These are phyloP conservation scores for Marsdenia floribunda DNA, from an alignment of 257 asterid genomes.

Conservation along the genomic window DNA sequence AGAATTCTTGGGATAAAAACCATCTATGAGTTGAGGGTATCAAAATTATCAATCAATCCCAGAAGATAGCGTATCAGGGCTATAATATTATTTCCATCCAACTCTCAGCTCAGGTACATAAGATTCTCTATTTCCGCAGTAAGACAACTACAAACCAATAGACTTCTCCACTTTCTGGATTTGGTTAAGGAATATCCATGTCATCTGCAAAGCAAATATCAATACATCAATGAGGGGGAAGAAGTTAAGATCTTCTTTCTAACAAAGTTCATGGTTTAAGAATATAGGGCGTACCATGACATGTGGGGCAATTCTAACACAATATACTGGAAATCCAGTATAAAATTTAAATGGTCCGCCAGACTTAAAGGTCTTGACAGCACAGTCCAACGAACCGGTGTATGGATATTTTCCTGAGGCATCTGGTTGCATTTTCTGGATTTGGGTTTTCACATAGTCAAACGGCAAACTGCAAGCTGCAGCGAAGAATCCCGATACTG, in stretches of 20 bases:
- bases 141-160: conserved; percentile 51
- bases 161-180: conserved; percentile 62
- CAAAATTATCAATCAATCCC: conserved; percentile 12
- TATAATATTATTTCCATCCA: conserved; percentile 22
- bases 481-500: conserved; percentile 86
- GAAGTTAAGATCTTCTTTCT: not conserved
- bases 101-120: conserved; percentile 16
- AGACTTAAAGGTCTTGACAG: conserved; percentile 61
- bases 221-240: not conserved
- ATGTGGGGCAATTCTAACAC: conserved; percentile 94
- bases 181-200: conserved; percentile 94
- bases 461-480: conserved; percentile 94
- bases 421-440: conserved; percentile 96
- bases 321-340: conserved; percentile 93
- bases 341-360: conserved; percentile 87
- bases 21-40: conserved; percentile 18
- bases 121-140: conserved; percentile 9
- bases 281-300: conserved; percentile 72
- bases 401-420: conserved; percentile 77
- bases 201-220: conserved; percentile 53
- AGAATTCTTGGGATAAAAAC: not conserved
- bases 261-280: conserved; percentile 3
- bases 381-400: conserved; percentile 82
- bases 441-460: conserved; percentile 90
- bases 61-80: conserved; percentile 19